phyloP scores from a whole-genome alignment of 495 filamentous ascomycete species.

The Tuber indicum region DNA sequence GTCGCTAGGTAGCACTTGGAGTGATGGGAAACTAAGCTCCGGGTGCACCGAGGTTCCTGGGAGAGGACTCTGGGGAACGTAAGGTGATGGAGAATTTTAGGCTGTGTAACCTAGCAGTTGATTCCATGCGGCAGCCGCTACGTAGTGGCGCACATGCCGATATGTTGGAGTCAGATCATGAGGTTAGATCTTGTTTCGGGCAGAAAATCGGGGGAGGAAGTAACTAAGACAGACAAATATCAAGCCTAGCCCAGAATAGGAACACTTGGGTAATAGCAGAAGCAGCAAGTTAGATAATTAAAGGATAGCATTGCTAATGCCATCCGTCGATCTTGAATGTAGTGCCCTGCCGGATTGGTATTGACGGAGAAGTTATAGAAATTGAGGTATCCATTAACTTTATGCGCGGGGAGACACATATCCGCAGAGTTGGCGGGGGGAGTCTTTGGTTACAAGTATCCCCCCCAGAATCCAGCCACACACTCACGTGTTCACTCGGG shows the following conservation, averaged over 20 bases:
- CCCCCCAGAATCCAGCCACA: not conserved
- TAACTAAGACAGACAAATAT: not conserved
- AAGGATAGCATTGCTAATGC: slow-evolving; percentile 35
- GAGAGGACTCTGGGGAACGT: too few relatives aligned
- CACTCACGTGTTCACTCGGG: not conserved
- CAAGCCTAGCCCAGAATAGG: slow-evolving; percentile 50
- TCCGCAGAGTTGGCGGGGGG: not conserved
- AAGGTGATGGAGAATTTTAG: too few relatives aligned
- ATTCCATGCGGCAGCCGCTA: too few relatives aligned
- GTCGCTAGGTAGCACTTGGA: too few relatives aligned
- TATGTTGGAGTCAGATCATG: too few relatives aligned
- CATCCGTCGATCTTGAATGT: not conserved
- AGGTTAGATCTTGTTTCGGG: too few relatives aligned
- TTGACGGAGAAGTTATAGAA: not conserved
- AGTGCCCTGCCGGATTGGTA: not conserved
- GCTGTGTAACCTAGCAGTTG: too few relatives aligned
- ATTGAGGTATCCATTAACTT: not conserved
- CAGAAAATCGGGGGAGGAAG: too few relatives aligned
- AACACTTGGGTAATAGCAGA: slow-evolving; percentile 48
- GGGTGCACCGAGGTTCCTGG: too few relatives aligned
- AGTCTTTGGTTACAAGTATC: not conserved
- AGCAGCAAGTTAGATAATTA: slow-evolving; percentile 47
- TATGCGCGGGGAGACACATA: not conserved
- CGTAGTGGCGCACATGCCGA: too few relatives aligned
- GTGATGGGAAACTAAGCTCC: too few relatives aligned